Evolutionary conservation across 2,329 filamentous ascomycete species (phyloP).

Genomic region (Aureobasidium sp.): DNA sequence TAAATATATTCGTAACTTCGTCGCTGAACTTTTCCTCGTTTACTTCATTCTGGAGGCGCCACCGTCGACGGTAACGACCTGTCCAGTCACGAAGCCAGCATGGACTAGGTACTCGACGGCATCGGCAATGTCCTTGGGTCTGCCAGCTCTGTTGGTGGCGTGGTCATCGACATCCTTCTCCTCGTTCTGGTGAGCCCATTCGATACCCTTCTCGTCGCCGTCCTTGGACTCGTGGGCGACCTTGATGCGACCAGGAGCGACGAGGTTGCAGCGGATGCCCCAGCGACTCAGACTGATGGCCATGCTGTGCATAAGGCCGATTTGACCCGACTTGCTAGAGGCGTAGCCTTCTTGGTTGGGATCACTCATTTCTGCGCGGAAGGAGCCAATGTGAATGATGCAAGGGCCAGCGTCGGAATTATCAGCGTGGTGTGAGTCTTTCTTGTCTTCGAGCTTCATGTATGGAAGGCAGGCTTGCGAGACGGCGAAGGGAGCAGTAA

Average conservation of each 20-base stretch:
- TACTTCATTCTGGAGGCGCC: slow-evolving; percentile 31
- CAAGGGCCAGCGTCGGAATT: slow-evolving; percentile 20
- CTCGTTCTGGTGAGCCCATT: slow-evolving; percentile 33
- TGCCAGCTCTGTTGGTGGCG: slow-evolving; percentile 40
- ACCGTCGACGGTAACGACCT: slow-evolving; percentile 37
- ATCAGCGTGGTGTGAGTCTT: slow-evolving; percentile 13
- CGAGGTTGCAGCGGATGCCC: slow-evolving; percentile 37
- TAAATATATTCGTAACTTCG: background rate
- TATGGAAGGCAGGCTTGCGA: slow-evolving; percentile 23
- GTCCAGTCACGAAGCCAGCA: slow-evolving; percentile 34
- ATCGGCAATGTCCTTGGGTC: slow-evolving; percentile 36
- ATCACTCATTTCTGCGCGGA: slow-evolving; percentile 40
- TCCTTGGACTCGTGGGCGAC: slow-evolving; percentile 34
- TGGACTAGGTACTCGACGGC: slow-evolving; percentile 32
- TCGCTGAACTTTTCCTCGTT: background rate
- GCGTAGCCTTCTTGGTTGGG: slow-evolving; percentile 41
- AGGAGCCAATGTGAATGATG: slow-evolving; percentile 41
- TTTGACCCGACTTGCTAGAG: slow-evolving; percentile 35
- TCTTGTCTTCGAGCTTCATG: slow-evolving; percentile 18
- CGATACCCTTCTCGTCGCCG: slow-evolving; percentile 30
- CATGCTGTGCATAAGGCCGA: slow-evolving; percentile 42
- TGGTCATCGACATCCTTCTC: slow-evolving; percentile 39
- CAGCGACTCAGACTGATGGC: slow-evolving; percentile 34
- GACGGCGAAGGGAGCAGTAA: slow-evolving; percentile 27
- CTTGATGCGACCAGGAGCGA: slow-evolving; percentile 44